These are phyloP conservation scores for Keqinozyma sinolaborantium DNA, from an alignment of 1,139 yeast species.

Conservation along the genomic window DNA sequence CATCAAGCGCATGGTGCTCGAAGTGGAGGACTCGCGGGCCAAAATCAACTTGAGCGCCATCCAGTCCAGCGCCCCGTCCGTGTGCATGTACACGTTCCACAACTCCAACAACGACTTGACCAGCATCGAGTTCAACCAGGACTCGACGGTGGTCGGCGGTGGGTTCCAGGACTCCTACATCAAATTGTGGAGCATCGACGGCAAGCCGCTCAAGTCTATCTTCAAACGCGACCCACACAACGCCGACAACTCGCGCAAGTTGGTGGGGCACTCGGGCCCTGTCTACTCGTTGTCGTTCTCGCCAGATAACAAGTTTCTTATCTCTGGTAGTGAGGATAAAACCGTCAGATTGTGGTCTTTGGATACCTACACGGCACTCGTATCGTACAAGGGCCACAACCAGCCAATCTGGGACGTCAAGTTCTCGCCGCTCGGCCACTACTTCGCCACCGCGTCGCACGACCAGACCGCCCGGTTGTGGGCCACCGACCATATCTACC, in stretches of 20 bases:
- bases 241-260: constrained; percentile 50
- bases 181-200: constrained; percentile 90
- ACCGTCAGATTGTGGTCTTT: constrained; percentile 92
- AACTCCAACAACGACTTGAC: constrained; percentile 89
- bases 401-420: constrained; percentile 98
- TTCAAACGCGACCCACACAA: constrained; percentile 58
- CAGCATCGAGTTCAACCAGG: constrained; percentile 80
- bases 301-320: constrained; percentile 80
- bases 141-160: constrained; percentile 83
- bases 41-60: constrained; percentile 55
- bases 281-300: constrained; percentile 88
- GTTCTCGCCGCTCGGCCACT: constrained; percentile 93
- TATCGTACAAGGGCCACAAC: constrained; percentile 93
- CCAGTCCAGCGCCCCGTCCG: constrained; percentile 87
- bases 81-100: constrained; percentile 98
- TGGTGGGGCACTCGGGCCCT: constrained; percentile 92
- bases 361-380: constrained; percentile 86
- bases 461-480: constrained; percentile 97
- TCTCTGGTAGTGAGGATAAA: constrained; percentile 87
- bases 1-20: constrained; percentile 70
- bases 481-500: constrained; percentile 98
- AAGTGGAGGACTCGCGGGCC: constrained; percentile 79
- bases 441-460: constrained; percentile 95
- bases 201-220: constrained; percentile 71
- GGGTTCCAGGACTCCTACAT: constrained; percentile 92